These are phyloP conservation scores for Scheffersomyces insectosa DNA, from an alignment of 1,139 yeast species.

Conservation along the genomic window DNA sequence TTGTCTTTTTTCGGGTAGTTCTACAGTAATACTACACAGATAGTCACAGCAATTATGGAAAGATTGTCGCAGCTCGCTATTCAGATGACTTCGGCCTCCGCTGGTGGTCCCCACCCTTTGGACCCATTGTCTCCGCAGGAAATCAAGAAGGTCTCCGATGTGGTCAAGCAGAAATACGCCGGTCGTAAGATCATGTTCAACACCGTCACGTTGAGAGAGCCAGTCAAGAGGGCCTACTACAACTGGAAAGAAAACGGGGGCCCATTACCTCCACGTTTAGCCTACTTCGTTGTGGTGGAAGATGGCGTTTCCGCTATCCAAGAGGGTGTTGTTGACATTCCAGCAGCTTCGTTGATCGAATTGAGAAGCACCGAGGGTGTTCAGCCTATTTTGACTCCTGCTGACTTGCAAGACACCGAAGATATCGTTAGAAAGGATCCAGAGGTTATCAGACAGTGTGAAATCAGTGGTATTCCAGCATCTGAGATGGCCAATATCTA, in stretches of 20 bases:
- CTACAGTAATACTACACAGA: too few species aligned
- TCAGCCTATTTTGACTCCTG: constrained; percentile 75
- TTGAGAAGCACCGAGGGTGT: constrained; percentile 55
- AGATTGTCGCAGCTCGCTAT: constrained; percentile 65
- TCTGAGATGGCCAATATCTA: constrained; percentile 68
- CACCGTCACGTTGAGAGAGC: constrained; percentile 71
- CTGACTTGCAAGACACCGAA: constrained; percentile 65
- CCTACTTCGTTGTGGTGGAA: constrained; percentile 64
- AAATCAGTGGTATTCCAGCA: constrained; percentile 63
- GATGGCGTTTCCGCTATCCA: constrained; percentile 60
- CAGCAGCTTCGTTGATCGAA: constrained; percentile 45
- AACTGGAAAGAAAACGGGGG: constrained; percentile 66
- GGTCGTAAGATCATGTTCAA: constrained; percentile 58
- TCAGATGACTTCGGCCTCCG: constrained; percentile 58
- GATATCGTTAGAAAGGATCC: constrained; percentile 67
- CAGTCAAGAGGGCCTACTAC: constrained; percentile 60
- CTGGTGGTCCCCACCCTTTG: constrained; percentile 65
- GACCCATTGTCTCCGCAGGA: constrained; percentile 70
- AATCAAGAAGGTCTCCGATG: constrained; percentile 42
- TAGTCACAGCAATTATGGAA: constrained; percentile 44
- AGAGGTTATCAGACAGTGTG: constrained; percentile 71
- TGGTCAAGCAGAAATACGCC: constrained; percentile 46
- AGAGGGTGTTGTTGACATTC: constrained; percentile 68
- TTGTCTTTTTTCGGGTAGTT: too few species aligned
- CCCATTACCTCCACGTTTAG: constrained; percentile 66